Percentiles rank a stretch among this genome's conserved stretches.
Evolutionary conservation across 257 asterid species (phyloP).

Genomic region (Ehretia macrophylla): DNA sequence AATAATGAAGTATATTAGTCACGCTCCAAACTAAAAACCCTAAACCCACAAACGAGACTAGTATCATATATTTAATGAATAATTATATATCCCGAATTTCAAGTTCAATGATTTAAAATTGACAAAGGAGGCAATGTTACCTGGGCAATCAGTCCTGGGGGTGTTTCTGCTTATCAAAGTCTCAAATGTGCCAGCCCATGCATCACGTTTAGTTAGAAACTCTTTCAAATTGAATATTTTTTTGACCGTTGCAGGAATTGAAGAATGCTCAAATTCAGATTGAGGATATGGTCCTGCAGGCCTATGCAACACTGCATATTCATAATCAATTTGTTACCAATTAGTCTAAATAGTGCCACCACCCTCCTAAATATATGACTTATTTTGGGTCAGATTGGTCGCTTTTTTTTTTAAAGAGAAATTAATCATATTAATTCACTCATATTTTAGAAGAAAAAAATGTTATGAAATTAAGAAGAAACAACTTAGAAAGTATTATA

Average conservation of each 20-base stretch:
- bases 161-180: constrained; percentile 39
- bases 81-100: too few relatives aligned
- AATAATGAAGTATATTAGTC: too few relatives aligned
- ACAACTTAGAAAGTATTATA: too few relatives aligned
- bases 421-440: too few relatives aligned
- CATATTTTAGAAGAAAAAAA: too few relatives aligned
- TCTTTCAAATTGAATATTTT: constrained; percentile 56
- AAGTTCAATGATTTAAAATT: too few relatives aligned
- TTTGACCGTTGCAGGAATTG: constrained; percentile 75
- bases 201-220: constrained; percentile 66
- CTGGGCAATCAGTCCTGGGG: constrained; percentile 69
- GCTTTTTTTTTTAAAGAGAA: too few relatives aligned
- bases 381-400: too few relatives aligned
- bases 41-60: too few relatives aligned
- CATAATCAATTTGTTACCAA: not conserved
- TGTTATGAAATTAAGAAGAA: too few relatives aligned
- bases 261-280: constrained; percentile 68
- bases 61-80: too few relatives aligned
- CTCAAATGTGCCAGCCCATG: constrained; percentile 82
- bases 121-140: constrained; percentile 19
- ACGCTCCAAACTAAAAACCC: too few relatives aligned
- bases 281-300: constrained; percentile 43
- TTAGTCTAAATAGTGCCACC: not conserved
- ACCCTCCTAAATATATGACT: not conserved
- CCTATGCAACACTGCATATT: constrained; percentile 44